Conservation (phyloP, 208 protist species). For the Tritrichomonas musculus region DNA sequence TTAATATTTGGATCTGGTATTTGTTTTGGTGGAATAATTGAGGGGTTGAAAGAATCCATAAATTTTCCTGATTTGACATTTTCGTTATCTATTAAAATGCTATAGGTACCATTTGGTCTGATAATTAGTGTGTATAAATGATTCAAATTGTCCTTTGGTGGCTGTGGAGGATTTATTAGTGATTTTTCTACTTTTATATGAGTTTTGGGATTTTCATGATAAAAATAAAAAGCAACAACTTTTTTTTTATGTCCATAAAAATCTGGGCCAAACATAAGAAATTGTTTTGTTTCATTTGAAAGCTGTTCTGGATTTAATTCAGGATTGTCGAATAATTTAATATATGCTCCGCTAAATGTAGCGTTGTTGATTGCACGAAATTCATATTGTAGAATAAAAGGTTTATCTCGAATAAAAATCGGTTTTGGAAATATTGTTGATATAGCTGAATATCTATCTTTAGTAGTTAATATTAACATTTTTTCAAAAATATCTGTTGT, state of each 20-base stretch:
- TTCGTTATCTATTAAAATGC: constrained; percentile 46
- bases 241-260: constrained; percentile 47
- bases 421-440: constrained; percentile 22
- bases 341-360: constrained; percentile 49
- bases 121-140: constrained; percentile 50
- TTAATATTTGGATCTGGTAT: constrained; percentile 46
- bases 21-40: constrained; percentile 38
- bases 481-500: not conserved
- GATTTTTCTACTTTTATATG: constrained; percentile 40
- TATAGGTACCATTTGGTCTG: constrained; percentile 35
- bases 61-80: constrained; percentile 36
- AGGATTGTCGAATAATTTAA: constrained; percentile 46
- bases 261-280: constrained; percentile 58
- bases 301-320: not conserved
- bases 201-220: constrained; percentile 41
- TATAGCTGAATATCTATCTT: not conserved
- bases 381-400: constrained; percentile 46
- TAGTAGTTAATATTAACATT: not conserved
- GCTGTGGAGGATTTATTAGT: not conserved
- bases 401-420: not conserved
- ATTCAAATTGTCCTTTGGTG: constrained; percentile 36
- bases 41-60: constrained; percentile 40
- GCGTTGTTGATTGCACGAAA: constrained; percentile 39
- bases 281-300: constrained; percentile 45
- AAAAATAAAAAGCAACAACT: constrained; percentile 49